A percentile compares a stretch with the other conserved stretches of the same genome.
These are phyloP conservation scores for Hyaloperonospora arabidopsidis DNA, from an alignment of 352 stramenopile species.

Conservation along the genomic window DNA sequence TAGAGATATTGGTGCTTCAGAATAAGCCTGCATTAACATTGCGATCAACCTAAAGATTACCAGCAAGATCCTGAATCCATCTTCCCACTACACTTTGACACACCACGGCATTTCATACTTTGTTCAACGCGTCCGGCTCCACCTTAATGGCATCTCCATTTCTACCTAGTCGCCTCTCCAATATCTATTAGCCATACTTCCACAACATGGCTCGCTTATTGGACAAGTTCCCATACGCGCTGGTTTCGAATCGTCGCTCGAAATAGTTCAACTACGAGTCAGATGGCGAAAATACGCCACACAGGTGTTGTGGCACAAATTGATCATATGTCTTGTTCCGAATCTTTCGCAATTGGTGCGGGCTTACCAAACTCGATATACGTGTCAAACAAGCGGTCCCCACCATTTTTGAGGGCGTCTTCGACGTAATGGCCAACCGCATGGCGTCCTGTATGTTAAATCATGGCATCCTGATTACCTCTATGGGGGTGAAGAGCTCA, in stretches of 20 bases:
- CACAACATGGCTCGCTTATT: too few species aligned
- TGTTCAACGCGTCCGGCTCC: conserved; percentile 1
- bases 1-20: background rate
- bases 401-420: background rate
- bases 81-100: background rate
- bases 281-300: conserved; percentile 1
- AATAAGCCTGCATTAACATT: too few species aligned
- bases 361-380: background rate
- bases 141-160: conserved; percentile 1
- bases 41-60: too few species aligned
- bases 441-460: background rate
- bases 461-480: background rate
- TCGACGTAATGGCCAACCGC: conserved; percentile 1
- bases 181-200: background rate
- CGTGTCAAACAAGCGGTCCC: background rate
- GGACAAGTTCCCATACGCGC: conserved; percentile 1
- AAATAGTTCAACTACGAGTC: background rate
- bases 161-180: background rate
- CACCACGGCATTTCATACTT: conserved; percentile 2
- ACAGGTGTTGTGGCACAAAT: conserved; percentile 1
- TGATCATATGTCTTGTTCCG: background rate
- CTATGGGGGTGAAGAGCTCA: too few species aligned
- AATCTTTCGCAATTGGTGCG: background rate
- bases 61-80: background rate
- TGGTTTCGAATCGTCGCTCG: background rate